These are phyloP conservation scores for Viridothelium virens DNA, from an alignment of 495 filamentous ascomycete genomes.

Conservation along the genomic window DNA sequence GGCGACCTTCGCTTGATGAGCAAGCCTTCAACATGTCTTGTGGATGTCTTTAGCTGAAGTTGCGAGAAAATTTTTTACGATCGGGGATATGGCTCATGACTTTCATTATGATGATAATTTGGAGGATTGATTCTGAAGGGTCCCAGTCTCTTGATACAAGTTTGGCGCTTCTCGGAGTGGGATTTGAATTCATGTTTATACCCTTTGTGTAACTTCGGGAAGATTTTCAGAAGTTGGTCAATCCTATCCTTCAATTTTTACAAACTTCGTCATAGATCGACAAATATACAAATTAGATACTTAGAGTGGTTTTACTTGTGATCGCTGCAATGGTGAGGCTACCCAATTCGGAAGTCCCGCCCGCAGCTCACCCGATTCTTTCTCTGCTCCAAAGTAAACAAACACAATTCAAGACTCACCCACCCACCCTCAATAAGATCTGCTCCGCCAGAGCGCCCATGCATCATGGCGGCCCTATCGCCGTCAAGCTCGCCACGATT, in stretches of 20 bases:
- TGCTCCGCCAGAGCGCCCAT: not conserved
- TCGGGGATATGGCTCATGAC: not conserved
- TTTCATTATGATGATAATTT: not conserved
- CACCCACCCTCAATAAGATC: not conserved
- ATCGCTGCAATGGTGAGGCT: too few species aligned
- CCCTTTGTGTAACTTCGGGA: not conserved
- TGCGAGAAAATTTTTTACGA: not conserved
- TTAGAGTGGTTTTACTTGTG: too few species aligned
- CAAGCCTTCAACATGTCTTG: not conserved
- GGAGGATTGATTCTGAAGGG: not conserved
- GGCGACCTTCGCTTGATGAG: not conserved
- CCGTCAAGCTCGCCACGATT: slow-evolving; percentile 77
- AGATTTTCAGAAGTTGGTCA: not conserved
- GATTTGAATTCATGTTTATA: not conserved
- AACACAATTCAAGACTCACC: not conserved
- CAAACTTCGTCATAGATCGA: too few species aligned
- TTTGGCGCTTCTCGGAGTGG: not conserved
- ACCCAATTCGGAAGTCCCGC: not conserved
- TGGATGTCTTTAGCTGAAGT: not conserved
- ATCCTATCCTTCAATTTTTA: not conserved
- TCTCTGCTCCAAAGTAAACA: not conserved
- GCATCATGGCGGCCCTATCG: slow-evolving; percentile 31
- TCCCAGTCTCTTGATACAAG: not conserved
- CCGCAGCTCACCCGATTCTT: not conserved
- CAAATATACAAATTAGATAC: too few species aligned